phyloP scores from a whole-genome alignment of 106 monocot species.

The Alisma plantagoaquatica region DNA sequence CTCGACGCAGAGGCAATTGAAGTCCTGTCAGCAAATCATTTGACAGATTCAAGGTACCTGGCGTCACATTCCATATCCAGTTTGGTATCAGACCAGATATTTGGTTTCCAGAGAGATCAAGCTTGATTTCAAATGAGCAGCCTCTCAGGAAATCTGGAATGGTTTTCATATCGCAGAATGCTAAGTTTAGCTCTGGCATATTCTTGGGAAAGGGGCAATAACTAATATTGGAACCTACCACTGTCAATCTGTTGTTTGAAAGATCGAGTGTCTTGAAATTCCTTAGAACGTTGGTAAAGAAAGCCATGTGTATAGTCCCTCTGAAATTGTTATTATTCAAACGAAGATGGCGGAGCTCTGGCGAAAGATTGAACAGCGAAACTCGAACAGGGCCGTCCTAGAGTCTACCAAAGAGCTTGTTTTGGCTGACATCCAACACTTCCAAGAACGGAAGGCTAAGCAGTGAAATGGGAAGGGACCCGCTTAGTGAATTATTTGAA shows the following conservation, averaged over 20 bases:
- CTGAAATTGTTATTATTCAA: constrained; percentile 43
- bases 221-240: constrained; percentile 8
- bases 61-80: constrained; percentile 58
- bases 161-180: constrained; percentile 36
- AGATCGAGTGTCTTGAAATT: constrained; percentile 41
- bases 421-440: constrained; percentile 25
- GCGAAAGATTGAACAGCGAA: constrained; percentile 27
- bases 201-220: constrained; percentile 16
- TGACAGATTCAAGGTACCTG: constrained; percentile 66
- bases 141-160: constrained; percentile 38
- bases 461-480: constrained; percentile 20
- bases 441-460: constrained; percentile 18
- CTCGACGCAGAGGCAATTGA: constrained; percentile 20
- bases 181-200: constrained; percentile 30
- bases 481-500: constrained; percentile 31
- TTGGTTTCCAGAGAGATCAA: constrained; percentile 59
- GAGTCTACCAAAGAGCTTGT: constrained; percentile 27
- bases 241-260: constrained; percentile 34
- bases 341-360: constrained; percentile 18
- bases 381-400: constrained; percentile 31
- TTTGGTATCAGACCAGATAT: constrained; percentile 49
- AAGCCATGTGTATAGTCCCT: constrained; percentile 30
- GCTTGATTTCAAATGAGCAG: constrained; percentile 12
- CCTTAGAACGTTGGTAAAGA: constrained; percentile 21
- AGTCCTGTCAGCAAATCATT: constrained; percentile 39